Evolutionary conservation across 108 stramenopile species (phyloP).

Genomic region (Skeletonema menzelii): DNA sequence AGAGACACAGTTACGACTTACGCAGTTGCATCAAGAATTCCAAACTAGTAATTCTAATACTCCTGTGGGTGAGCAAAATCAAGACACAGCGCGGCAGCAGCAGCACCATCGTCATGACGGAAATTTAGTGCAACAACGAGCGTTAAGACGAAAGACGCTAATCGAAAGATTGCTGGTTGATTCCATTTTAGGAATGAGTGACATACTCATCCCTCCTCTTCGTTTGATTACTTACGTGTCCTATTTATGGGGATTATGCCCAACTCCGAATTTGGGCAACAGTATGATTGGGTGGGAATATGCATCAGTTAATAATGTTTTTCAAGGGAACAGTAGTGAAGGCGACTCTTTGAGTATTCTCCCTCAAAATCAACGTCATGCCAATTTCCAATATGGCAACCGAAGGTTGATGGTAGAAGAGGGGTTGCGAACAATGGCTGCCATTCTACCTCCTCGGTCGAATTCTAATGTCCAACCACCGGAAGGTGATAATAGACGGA

Average conservation of each 20-base stretch:
- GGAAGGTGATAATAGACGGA: not conserved
- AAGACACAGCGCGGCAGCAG: not conserved
- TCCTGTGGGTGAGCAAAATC: not conserved
- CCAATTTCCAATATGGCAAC: conserved; percentile 49
- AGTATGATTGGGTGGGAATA: conserved; percentile 47
- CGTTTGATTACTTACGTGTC: conserved; percentile 32
- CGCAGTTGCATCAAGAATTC: conserved; percentile 14
- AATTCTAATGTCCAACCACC: not conserved
- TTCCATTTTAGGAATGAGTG: conserved; percentile 32
- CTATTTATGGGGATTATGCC: conserved; percentile 41
- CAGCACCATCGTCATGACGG: not conserved
- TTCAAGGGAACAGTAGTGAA: conserved; percentile 1
- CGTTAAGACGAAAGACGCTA: conserved; percentile 20
- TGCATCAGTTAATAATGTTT: conserved; percentile 4
- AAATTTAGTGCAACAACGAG: conserved; percentile 11
- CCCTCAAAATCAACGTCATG: conserved; percentile 34
- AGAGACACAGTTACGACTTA: conserved; percentile 13
- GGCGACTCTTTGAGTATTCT: not conserved
- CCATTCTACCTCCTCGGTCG: conserved; percentile 26
- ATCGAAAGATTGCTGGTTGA: conserved; percentile 18
- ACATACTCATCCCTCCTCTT: conserved; percentile 41
- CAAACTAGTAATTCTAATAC: not conserved
- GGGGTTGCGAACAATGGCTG: conserved; percentile 26
- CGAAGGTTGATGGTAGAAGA: conserved; percentile 50
- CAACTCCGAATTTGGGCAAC: conserved; percentile 39